Evolutionary conservation across 2,329 filamentous ascomycete genomes (phyloP), one percentile per base, ranked within the genome.

Genomic region (Leptosphaerulina australis): DNA sequence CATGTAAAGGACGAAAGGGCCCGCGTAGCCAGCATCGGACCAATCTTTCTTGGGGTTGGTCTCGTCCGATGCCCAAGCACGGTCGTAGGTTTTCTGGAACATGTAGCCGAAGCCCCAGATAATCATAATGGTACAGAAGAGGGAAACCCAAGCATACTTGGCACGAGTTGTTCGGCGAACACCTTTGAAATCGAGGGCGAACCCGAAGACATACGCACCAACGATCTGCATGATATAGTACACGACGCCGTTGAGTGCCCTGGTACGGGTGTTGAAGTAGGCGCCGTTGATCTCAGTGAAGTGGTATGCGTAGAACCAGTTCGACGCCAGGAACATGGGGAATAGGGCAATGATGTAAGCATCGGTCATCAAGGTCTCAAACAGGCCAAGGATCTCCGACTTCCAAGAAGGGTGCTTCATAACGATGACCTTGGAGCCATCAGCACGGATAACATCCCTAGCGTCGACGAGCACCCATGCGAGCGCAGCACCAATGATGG

Each of bases 391-490:
- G 54, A 96, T 73, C 74, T 96, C 91, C 3, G 88, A 86, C 66
- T 84, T 83, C 88, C 89, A 95, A 41, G 88, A 89, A 3, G 91
- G 91, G 73, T 95, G 89, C 78, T 94, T 93, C 88, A 93, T 95
- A 56, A 92, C 75, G 56, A 96, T 91, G 67, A 96, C 85, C 51
- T 84, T 76, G 50, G 88, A 88, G 50, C 90, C 90, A 68, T 96
- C 90, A 28, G 81, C 78, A 54, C 91, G 90, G 58, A 89, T 77
- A 55, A 96, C 83, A 46, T 84, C 82, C 60, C 82, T 82, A 28
- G 88, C 88, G 64, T 94, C 84, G 64, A 84, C 84, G 3, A 96
- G 81, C 30, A 80, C 77, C 66, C 89, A 84, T 22, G 88, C 83
- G 2, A 96, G 77, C 11, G 83, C 61, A 53, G 88, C 88, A 35